phyloP scores from a whole-genome alignment of 495 filamentous ascomycete genomes.

The Melanomma pulvis-pyrius region DNA sequence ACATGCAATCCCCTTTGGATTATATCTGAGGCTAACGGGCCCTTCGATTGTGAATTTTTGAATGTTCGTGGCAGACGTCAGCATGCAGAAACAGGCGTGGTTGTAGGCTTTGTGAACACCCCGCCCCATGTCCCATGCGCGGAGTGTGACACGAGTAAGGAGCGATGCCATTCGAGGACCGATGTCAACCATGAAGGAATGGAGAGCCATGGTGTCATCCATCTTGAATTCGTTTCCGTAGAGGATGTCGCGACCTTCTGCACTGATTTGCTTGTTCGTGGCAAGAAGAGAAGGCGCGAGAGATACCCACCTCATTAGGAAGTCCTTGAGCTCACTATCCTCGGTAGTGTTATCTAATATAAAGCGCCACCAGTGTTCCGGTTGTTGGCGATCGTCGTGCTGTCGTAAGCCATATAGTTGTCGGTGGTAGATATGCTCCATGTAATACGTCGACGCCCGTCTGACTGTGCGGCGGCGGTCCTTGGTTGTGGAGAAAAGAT shows the following conservation, averaged over 20 bases:
- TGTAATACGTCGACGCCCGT: background rate
- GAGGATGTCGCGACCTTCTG: constrained; percentile 38
- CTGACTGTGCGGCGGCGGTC: constrained; percentile 36
- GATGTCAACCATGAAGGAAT: constrained; percentile 39
- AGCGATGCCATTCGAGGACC: constrained; percentile 27
- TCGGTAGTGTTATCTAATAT: too few relatives aligned
- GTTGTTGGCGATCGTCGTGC: too few relatives aligned
- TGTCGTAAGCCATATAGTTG: too few relatives aligned
- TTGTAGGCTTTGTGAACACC: constrained; percentile 38
- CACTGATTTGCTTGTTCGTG: constrained; percentile 39
- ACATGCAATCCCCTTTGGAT: constrained; percentile 27
- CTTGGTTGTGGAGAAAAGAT: constrained; percentile 29
- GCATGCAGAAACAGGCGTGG: constrained; percentile 33
- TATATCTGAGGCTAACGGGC: constrained; percentile 7
- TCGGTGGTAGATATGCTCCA: background rate
- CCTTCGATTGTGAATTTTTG: constrained; percentile 32
- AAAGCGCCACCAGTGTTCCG: too few relatives aligned
- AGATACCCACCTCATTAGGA: too few relatives aligned
- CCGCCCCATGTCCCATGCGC: constrained; percentile 18
- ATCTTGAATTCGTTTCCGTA: constrained; percentile 39
- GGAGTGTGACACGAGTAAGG: constrained; percentile 35
- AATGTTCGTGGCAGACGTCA: constrained; percentile 38
- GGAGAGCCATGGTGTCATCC: constrained; percentile 38
- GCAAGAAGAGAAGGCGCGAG: constrained; percentile 39
- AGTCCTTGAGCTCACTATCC: too few relatives aligned